Conservation (phyloP, 345 rosid species). For the Viola odorata region DNA sequence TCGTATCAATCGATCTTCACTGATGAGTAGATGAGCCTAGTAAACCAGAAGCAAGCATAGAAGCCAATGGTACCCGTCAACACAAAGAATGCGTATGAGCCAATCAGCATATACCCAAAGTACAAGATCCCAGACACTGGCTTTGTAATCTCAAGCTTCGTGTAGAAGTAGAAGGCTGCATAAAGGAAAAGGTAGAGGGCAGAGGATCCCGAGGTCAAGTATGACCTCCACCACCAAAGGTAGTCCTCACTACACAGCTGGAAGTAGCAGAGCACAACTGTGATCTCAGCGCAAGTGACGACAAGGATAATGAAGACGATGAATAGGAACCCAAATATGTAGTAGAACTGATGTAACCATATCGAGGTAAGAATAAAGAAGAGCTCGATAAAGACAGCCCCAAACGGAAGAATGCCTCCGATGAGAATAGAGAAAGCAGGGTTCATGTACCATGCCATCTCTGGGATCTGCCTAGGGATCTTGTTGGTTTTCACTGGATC, state of each 20-base stretch:
- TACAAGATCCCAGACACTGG: constrained; percentile 69
- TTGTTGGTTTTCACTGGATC: constrained; percentile 87
- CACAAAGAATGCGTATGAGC: constrained; percentile 71
- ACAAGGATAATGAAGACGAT: constrained; percentile 70
- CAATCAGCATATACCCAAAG: constrained; percentile 86
- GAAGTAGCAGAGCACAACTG: constrained; percentile 86
- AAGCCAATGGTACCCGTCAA: constrained; percentile 79
- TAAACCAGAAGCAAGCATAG: constrained; percentile 89
- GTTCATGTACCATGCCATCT: constrained; percentile 88
- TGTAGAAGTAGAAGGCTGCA: constrained; percentile 81
- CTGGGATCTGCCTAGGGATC: constrained; percentile 83
- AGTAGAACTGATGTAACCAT: constrained; percentile 90
- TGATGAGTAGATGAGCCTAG: constrained; percentile 79
- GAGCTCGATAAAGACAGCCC: constrained; percentile 91
- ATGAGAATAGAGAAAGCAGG: constrained; percentile 70
- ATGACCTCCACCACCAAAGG: constrained; percentile 98
- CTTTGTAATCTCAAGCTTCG: constrained; percentile 85
- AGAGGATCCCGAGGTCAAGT: constrained; percentile 81
- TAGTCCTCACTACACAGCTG: constrained; percentile 95
- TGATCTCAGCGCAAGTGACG: constrained; percentile 85
- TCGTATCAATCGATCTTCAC: constrained; percentile 60
- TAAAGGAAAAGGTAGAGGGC: constrained; percentile 85
- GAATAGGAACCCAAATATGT: constrained; percentile 90
- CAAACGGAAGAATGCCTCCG: constrained; percentile 91
- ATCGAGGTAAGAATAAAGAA: constrained; percentile 90